Percentiles rank a stretch among this genome's conserved stretches.
Conservation (phyloP, 1,284 basidiomycete species). For the Tilletia indica region DNA sequence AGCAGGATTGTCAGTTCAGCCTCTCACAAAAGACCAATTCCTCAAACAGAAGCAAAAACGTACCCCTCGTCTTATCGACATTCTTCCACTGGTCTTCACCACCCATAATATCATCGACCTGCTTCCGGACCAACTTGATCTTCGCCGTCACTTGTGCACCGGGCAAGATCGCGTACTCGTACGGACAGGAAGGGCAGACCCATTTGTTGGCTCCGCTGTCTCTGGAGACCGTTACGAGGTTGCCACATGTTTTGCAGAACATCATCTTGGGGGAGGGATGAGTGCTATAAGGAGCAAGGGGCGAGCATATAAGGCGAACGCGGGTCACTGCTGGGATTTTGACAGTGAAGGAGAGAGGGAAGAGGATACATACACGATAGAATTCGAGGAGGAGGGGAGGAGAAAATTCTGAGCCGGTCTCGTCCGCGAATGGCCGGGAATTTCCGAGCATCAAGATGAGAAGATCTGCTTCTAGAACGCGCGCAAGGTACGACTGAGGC, state of each 20-base stretch:
- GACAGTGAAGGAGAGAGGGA: no score
- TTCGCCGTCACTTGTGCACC: constrained; percentile 65
- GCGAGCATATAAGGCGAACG: no score
- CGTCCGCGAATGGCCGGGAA: no score
- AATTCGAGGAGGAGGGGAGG: no score
- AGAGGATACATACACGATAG: no score
- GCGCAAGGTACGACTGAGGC: no score
- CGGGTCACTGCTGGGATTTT: no score
- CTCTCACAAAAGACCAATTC: neutral
- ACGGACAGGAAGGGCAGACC: constrained; percentile 90
- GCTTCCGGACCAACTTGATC: constrained; percentile 66
- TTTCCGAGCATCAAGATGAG: no score
- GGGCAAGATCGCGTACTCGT: constrained; percentile 78
- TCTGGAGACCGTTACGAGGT: constrained; percentile 72
- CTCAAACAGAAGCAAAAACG: neutral
- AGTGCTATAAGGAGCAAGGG: no score
- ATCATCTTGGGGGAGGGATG: constrained; percentile 63
- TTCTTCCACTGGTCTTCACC: constrained; percentile 93
- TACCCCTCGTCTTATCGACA: constrained; percentile 75
- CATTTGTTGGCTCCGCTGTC: constrained; percentile 74
- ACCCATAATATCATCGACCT: constrained; percentile 88
- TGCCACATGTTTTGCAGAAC: constrained; percentile 93
- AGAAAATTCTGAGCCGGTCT: no score
- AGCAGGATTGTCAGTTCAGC: neutral
- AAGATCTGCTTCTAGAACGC: no score